phyloP scores from a whole-genome alignment of 2,329 filamentous ascomycete genomes.

The Scortechinia acanthostroma region DNA sequence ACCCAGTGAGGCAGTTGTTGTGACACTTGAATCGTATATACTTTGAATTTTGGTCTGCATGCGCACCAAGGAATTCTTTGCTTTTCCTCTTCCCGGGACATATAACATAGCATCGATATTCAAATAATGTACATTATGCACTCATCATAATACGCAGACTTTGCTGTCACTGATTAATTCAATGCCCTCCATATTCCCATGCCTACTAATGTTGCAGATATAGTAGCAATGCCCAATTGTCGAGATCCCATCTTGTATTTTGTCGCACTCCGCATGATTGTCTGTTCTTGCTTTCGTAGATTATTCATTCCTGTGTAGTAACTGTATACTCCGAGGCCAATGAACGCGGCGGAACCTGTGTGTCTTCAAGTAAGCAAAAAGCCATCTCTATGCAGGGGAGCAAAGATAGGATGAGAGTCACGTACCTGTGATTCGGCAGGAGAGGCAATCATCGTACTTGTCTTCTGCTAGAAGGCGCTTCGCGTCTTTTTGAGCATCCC shows the following conservation, averaged over 20 bases:
- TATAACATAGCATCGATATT: too few relatives aligned
- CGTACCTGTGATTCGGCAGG: not conserved
- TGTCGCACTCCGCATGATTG: not conserved
- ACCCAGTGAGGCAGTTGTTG: not conserved
- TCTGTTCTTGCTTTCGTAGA: not conserved
- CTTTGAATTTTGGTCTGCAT: not conserved
- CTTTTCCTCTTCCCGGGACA: too few relatives aligned
- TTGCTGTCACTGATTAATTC: not conserved
- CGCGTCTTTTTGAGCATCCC: not conserved
- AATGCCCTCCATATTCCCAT: not conserved
- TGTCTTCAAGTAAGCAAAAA: not conserved
- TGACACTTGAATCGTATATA: not conserved
- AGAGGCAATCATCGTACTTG: not conserved
- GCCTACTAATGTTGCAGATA: not conserved
- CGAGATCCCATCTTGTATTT: not conserved
- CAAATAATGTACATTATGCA: too few relatives aligned
- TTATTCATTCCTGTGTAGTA: not conserved
- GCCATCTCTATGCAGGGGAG: not conserved
- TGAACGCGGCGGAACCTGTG: not conserved
- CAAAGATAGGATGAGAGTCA: not conserved
- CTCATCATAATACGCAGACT: not conserved
- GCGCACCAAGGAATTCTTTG: too few relatives aligned
- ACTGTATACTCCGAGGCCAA: not conserved
- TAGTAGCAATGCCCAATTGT: not conserved
- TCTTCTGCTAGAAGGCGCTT: not conserved